phyloP scores from a whole-genome alignment of 176 grass and related monocot species.

The Oryza longistaminata region DNA sequence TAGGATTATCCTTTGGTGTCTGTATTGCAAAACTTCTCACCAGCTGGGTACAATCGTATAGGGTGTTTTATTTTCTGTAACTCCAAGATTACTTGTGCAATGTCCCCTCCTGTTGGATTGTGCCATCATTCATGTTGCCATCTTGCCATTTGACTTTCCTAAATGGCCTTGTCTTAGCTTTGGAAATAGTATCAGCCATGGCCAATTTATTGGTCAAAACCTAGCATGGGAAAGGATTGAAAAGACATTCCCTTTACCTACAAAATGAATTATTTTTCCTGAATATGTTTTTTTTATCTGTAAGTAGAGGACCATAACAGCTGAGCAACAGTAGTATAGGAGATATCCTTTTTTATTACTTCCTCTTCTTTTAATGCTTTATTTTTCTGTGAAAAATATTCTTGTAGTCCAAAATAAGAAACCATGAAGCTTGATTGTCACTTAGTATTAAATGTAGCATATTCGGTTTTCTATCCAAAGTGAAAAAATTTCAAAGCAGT shows the following conservation, averaged over 20 bases:
- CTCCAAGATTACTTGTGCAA: neutral
- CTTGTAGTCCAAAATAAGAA: neutral
- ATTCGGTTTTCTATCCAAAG: neutral
- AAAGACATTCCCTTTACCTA: neutral
- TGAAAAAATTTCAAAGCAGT: neutral
- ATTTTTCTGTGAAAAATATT: neutral
- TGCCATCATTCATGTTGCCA: neutral
- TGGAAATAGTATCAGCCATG: neutral
- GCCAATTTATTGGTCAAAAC: neutral
- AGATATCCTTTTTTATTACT: neutral
- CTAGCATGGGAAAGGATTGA: neutral
- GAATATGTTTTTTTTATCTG: neutral
- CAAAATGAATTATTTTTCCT: neutral
- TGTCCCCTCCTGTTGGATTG: neutral
- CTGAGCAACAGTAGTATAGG: neutral
- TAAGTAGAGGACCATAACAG: neutral
- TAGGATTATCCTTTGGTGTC: neutral
- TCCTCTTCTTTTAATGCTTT: neutral
- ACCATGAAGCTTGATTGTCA: constrained; percentile 5
- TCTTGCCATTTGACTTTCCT: neutral
- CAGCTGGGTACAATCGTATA: neutral
- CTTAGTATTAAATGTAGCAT: constrained; percentile 14
- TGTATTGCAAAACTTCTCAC: constrained; percentile 9
- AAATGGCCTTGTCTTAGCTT: neutral
- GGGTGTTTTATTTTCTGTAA: neutral